A percentile compares a stretch with the other conserved stretches of the same genome.
Evolutionary conservation across 352 stramenopile genomes (phyloP).

Genomic region (Globisporangium spiculum): DNA sequence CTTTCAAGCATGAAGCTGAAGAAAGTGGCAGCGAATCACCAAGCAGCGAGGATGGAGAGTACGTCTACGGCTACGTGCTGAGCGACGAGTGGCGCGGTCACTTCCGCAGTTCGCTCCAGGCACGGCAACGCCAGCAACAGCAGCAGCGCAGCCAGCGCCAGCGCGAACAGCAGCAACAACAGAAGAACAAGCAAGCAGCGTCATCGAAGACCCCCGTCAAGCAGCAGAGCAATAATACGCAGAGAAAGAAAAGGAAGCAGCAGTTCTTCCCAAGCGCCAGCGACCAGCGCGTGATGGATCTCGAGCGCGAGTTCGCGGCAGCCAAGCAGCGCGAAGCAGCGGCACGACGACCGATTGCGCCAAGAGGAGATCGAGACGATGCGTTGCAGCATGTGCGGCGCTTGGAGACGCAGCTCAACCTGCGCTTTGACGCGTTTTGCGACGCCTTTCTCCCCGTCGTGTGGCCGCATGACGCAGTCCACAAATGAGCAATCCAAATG

Average conservation of each 20-base stretch:
- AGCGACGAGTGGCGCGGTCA: conserved; percentile 67
- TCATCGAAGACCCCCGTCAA: not conserved
- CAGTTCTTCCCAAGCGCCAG: conserved; percentile 1
- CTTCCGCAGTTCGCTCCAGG: conserved; percentile 26
- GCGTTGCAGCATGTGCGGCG: conserved; percentile 12
- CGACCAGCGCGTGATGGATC: conserved; percentile 27
- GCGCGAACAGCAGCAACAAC: not conserved
- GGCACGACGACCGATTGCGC: conserved; percentile 27
- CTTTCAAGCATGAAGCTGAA: not conserved
- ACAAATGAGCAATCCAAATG: conserved; percentile 2
- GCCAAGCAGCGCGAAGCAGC: conserved; percentile 36
- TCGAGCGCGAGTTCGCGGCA: conserved; percentile 38
- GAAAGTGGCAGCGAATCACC: conserved; percentile 7
- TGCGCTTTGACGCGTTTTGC: conserved; percentile 66
- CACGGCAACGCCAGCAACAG: conserved; percentile 19
- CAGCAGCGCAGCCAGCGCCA: conserved; percentile 12
- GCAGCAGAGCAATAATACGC: not conserved
- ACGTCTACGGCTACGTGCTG: conserved; percentile 70
- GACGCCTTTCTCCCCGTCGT: conserved; percentile 52
- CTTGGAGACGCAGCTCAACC: conserved; percentile 54
- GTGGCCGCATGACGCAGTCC: conserved; percentile 37
- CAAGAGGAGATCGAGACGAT: not conserved
- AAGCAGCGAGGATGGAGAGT: conserved; percentile 39
- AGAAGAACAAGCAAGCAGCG: not conserved
- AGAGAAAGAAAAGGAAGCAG: conserved; percentile 2